These are phyloP conservation scores for Beauveria sp. DNA, from an alignment of 2,329 filamentous ascomycete species.

Conservation along the genomic window DNA sequence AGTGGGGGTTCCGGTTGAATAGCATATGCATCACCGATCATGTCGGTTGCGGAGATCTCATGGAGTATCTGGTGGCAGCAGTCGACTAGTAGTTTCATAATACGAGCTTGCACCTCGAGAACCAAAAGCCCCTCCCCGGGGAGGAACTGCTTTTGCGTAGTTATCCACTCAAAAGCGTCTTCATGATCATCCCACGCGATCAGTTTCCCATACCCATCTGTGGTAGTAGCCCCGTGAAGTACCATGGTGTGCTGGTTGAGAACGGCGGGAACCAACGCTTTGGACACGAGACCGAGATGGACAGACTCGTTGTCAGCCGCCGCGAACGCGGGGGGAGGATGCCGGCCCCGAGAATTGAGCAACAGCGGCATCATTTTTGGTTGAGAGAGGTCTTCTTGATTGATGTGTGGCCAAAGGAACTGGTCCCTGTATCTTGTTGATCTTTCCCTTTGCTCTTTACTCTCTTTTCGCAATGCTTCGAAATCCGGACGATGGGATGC, in stretches of 20 bases:
- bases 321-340: slow-evolving; percentile 40
- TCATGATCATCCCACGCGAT: slow-evolving; percentile 25
- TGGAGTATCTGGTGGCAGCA: slow-evolving; percentile 42
- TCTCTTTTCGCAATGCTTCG: slow-evolving; percentile 23
- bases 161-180: slow-evolving; percentile 31
- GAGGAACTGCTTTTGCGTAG: slow-evolving; percentile 26
- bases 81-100: slow-evolving; percentile 40
- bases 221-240: slow-evolving; percentile 21
- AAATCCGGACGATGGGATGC: slow-evolving; percentile 45
- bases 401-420: slow-evolving; percentile 48
- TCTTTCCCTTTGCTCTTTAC: slow-evolving; percentile 10
- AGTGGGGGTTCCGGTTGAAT: slow-evolving; percentile 30
- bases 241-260: slow-evolving; percentile 28
- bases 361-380: slow-evolving; percentile 39
- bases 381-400: slow-evolving; percentile 45
- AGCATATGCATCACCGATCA: slow-evolving; percentile 24
- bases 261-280: slow-evolving; percentile 19
- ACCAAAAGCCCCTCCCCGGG: slow-evolving; percentile 41
- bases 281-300: slow-evolving; percentile 21
- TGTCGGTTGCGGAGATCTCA: slow-evolving; percentile 31
- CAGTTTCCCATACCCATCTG: slow-evolving; percentile 29
- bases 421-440: slow-evolving; percentile 19
- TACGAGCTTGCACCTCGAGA: slow-evolving; percentile 42
- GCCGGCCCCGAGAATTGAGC: slow-evolving; percentile 42
- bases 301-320: slow-evolving; percentile 32